Conservation (phyloP, 2,329 filamentous ascomycete genomes). For the Talaromyces sp. region DNA sequence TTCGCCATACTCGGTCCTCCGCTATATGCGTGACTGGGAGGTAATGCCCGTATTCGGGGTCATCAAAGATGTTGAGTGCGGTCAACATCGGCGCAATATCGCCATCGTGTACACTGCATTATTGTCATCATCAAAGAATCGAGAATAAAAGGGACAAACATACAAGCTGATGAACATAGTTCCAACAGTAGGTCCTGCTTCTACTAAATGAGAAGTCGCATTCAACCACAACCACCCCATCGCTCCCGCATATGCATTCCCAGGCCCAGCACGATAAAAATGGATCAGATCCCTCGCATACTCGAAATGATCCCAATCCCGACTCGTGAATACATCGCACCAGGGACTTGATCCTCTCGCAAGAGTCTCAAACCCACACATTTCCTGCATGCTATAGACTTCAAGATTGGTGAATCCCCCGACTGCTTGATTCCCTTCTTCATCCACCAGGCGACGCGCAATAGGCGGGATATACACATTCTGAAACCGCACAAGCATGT, state of each 20-base stretch:
- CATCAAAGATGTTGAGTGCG: constrained; percentile 49
- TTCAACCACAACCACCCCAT: constrained; percentile 61
- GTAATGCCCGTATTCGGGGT: constrained; percentile 34
- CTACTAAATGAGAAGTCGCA: constrained; percentile 51
- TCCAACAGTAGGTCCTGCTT: constrained; percentile 44
- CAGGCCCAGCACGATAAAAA: constrained; percentile 58
- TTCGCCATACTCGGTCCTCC: constrained; percentile 50
- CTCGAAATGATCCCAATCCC: constrained; percentile 56
- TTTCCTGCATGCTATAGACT: constrained; percentile 59
- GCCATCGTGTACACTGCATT: constrained; percentile 52
- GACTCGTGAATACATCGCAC: constrained; percentile 54
- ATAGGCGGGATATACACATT: constrained; percentile 49
- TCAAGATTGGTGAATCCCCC: constrained; percentile 49
- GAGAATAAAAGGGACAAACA: constrained; percentile 20
- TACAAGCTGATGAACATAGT: constrained; percentile 58
- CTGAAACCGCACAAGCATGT: constrained; percentile 48
- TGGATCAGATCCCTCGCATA: constrained; percentile 58
- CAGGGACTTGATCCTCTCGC: constrained; percentile 53
- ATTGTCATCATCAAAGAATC: not conserved
- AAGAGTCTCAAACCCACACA: constrained; percentile 59
- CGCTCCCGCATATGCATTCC: constrained; percentile 51
- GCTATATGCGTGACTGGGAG: constrained; percentile 49
- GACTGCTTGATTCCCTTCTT: constrained; percentile 25
- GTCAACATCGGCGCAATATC: constrained; percentile 57
- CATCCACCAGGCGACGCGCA: constrained; percentile 38